Percentiles rank a stretch among this genome's conserved stretches.
phyloP scores from a whole-genome alignment of 2,329 filamentous ascomycete species.

The Cladosporium sp. region DNA sequence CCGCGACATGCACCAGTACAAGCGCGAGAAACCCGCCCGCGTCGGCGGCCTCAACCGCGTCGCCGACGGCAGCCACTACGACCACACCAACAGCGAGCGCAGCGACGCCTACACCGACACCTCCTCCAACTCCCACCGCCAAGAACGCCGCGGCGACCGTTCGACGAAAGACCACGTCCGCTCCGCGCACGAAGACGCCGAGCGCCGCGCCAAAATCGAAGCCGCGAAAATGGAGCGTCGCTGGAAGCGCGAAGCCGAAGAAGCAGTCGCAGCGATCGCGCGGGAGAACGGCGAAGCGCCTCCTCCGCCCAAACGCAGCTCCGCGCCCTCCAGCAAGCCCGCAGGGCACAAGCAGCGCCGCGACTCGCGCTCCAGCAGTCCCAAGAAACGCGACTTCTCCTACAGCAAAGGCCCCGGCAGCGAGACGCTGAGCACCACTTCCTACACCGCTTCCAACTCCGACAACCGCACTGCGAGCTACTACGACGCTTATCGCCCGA shows the following conservation, averaged over 20 bases:
- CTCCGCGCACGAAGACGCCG: slow-evolving; percentile 31
- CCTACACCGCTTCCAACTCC: slow-evolving; percentile 35
- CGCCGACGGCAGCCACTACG: slow-evolving; percentile 74
- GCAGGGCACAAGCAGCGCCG: slow-evolving; percentile 26
- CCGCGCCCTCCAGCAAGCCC: slow-evolving; percentile 25
- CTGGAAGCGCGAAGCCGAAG: slow-evolving; percentile 39
- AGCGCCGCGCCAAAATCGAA: slow-evolving; percentile 35
- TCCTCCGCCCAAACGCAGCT: slow-evolving; percentile 22
- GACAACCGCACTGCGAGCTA: slow-evolving; percentile 28
- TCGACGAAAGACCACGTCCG: slow-evolving; percentile 12
- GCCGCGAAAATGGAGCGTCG: slow-evolving; percentile 35
- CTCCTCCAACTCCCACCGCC: slow-evolving; percentile 32
- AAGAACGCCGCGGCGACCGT: slow-evolving; percentile 5
- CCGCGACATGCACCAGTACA: slow-evolving; percentile 72
- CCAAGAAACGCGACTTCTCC: slow-evolving; percentile 33
- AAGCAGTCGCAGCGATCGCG: slow-evolving; percentile 32
- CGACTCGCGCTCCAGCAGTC: slow-evolving; percentile 27
- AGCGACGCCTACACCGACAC: slow-evolving; percentile 45
- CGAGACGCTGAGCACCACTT: slow-evolving; percentile 32
- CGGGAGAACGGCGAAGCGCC: slow-evolving; percentile 27
- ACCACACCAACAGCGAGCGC: slow-evolving; percentile 66
- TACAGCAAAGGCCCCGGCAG: slow-evolving; percentile 29
- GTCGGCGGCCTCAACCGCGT: slow-evolving; percentile 87
- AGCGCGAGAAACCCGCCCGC: slow-evolving; percentile 77
- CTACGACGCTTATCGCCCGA: slow-evolving; percentile 33